Percentiles rank a stretch among this genome's conserved stretches.
Evolutionary conservation across 495 filamentous ascomycete species (phyloP).

Genomic region (Elasticomyces elasticus): DNA sequence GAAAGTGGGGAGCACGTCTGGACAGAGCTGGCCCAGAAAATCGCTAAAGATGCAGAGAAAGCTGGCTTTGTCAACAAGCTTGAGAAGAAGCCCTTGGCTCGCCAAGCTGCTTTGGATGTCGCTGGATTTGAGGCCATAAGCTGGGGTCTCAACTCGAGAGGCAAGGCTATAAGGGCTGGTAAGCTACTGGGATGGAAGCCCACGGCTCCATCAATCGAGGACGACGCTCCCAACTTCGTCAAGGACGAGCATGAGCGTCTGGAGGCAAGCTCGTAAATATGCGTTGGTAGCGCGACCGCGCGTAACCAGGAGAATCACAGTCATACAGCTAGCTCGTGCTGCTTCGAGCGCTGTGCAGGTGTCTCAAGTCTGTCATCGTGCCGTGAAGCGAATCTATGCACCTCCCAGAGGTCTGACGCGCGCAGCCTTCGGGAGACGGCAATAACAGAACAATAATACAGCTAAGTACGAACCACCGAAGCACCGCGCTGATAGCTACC

Average conservation of each 20-base stretch:
- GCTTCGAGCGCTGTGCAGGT: no score
- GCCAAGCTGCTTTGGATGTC: constrained; percentile 8
- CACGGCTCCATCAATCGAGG: constrained; percentile 37
- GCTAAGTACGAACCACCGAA: no score
- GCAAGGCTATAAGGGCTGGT: constrained; percentile 43
- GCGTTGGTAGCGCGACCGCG: neutral
- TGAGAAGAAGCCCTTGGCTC: constrained; percentile 14
- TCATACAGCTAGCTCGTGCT: neutral
- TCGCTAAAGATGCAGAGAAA: constrained; percentile 51
- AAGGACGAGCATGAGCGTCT: constrained; percentile 34
- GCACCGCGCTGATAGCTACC: no score
- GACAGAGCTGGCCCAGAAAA: constrained; percentile 51
- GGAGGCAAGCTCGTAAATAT: neutral
- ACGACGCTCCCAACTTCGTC: constrained; percentile 42
- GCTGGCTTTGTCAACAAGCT: constrained; percentile 50
- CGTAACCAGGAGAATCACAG: neutral
- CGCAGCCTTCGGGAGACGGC: no score
- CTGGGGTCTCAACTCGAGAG: constrained; percentile 53
- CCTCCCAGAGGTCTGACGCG: no score
- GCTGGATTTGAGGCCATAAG: constrained; percentile 20
- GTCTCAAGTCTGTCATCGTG: no score
- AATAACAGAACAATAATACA: no score
- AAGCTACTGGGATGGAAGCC: constrained; percentile 55
- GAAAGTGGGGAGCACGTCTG: constrained; percentile 62
- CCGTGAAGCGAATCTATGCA: no score